phyloP scores from a whole-genome alignment of 2,329 filamentous ascomycete genomes.

The Colletotrichum zoysiae region DNA sequence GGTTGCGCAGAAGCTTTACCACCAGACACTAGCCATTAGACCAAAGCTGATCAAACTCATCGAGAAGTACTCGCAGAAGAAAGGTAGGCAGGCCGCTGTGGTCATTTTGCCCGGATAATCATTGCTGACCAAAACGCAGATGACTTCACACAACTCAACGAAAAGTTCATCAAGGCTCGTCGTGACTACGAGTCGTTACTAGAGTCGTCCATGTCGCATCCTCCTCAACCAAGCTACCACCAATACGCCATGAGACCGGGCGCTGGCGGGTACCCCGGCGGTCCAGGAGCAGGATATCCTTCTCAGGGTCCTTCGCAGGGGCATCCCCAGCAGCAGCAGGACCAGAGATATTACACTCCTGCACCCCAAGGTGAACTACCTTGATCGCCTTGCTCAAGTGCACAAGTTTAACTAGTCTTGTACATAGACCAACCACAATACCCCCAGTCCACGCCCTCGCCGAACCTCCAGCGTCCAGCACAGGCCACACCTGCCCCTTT shows the following conservation, averaged over 20 bases:
- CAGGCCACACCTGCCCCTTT: conserved; percentile 69
- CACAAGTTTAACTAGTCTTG: conserved; percentile 47
- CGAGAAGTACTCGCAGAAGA: conserved; percentile 99
- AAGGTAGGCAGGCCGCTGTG: conserved; percentile 68
- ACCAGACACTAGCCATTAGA: conserved; percentile 92
- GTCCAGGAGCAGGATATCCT: conserved; percentile 52
- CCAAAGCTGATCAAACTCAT: conserved; percentile 98
- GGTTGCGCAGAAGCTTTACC: conserved; percentile 76
- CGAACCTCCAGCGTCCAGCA: conserved; percentile 67
- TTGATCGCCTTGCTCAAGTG: conserved; percentile 37
- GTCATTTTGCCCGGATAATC: not conserved
- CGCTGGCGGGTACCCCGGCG: conserved; percentile 58
- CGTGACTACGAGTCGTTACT: conserved; percentile 96
- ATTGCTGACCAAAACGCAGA: conserved; percentile 64
- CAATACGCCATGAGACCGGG: conserved; percentile 71
- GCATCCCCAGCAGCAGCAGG: conserved; percentile 41
- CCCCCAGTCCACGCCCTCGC: conserved; percentile 61
- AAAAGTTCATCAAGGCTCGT: conserved; percentile 99
- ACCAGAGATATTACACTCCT: conserved; percentile 75
- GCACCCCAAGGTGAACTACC: conserved; percentile 62
- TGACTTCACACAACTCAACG: conserved; percentile 97
- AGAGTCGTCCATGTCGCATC: conserved; percentile 95
- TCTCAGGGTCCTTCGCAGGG: conserved; percentile 56
- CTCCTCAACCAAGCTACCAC: conserved; percentile 83
- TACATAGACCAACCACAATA: conserved; percentile 60